Evolutionary conservation across 2,329 filamentous ascomycete genomes (phyloP), one percentile per base, ranked within the genome.

Genomic region (Stromatinia cepivora): DNA sequence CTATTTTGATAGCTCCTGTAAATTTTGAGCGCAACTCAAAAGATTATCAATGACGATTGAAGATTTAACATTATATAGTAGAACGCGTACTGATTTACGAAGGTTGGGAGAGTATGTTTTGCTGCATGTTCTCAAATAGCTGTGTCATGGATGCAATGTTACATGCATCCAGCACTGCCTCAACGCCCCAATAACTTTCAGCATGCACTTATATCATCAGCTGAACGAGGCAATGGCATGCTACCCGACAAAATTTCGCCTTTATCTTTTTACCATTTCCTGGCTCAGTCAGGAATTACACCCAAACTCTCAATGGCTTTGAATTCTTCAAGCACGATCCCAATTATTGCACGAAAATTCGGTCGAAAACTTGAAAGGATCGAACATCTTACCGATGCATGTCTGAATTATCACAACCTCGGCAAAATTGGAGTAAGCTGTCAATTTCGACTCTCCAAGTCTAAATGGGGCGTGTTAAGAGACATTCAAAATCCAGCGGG

Each of bases 351-450:
- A 28, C 61, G 56, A 20, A 59, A 52, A 25, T 53, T 36, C 20
- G 61, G 61, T 4, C 46, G 46, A 4, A 13, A 13, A 8, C n/a
- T 59, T 1, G 56, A 59, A 20, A 59, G 36, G 31, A 42, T 31
- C 3, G 46, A 65, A n/a, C 31, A 65, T 45, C 57, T 46, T 59
- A 17, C 62, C 3, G n/a, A 64, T 28, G 22, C 2, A 6, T 64
- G 62, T 15, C 46, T 65, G n/a, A 65, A 45, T 4, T 31, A 42
- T 54, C 48, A 36, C 13, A 42, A 65, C 4, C 5, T 65, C 31
- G 62, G 62, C 31, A 65, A 65, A 8, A 48, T 65, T 28, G 39
- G 39, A 17, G 52, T 65, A 28, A 42, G 20, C n/a, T 65, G 62
- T 22, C 31, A 42, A 31, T 39, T 65, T 3, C 36, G 50, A 3